Evolutionary conservation across 148 eudicot species (phyloP), one percentile per base, ranked within the genome.

Genomic region (Cornus kousa): DNA sequence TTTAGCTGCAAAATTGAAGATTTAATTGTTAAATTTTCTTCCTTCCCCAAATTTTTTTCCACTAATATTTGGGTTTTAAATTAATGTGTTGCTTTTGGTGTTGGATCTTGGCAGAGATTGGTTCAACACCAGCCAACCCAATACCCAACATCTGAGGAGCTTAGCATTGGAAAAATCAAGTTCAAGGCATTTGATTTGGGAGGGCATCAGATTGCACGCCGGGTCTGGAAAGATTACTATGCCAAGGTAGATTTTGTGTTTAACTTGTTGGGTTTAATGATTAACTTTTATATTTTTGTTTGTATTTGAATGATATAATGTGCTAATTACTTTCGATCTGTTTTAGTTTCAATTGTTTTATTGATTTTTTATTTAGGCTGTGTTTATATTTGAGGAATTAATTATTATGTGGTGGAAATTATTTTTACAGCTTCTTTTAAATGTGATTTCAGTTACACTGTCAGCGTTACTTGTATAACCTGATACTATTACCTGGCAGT

Each of bases 181-280:
- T 92, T 92, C 70, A 88, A 92, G 85, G 93, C 96, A 50, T 92
- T 92, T 68, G 96, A 92, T 90, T 85, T 92, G 80, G 93, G 96
- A 70, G 96, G 96, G 20, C 93, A 92, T 80, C 93, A 92, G 86
- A 90, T 92, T 74, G 96, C 92, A 60, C 90, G 96, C 50, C 82
- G 96, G 23, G 96, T 92, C n/a, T 92, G 96, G 96, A 92, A 88
- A 83, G 93, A 92, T 85, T 92, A 92, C 81, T 92, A 92, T 80
- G 96, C 96, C 77, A 88, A 90, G 87, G 96, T 91, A 84, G 77
- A 65, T 28, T 14, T 62, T 7, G 1, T 62, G 7, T 62, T 53
- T 6, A 43, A 9, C 10, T 0, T 43, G 48, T 4, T 43, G 8
- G 48, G 59, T 53, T 53, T 53, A 12, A 53, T 11, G 66, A 20